Conservation (phyloP, 2,329 filamentous ascomycete species). For the Alternaria panax region DNA sequence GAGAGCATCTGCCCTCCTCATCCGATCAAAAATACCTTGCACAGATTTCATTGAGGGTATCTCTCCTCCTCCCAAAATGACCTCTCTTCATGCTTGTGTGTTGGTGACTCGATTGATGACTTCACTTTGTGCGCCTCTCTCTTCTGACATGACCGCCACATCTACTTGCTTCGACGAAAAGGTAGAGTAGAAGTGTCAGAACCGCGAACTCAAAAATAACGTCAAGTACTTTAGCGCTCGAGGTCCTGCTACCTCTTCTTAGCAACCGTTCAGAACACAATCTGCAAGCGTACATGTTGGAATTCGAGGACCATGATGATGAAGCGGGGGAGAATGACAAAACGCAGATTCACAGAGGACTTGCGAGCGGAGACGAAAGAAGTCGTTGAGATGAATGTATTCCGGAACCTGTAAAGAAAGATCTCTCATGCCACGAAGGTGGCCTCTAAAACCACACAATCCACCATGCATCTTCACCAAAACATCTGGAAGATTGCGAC, state of each 20-base stretch:
- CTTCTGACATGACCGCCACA: too few relatives aligned
- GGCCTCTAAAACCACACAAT: neutral
- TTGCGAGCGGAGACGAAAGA: neutral
- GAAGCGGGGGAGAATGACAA: neutral
- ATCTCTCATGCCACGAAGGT: neutral
- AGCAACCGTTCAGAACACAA: neutral
- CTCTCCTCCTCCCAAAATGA: too few relatives aligned
- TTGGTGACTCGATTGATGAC: too few relatives aligned
- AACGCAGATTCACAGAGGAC: neutral
- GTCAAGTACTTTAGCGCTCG: neutral
- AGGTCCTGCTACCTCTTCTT: neutral
- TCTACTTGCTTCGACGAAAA: too few relatives aligned
- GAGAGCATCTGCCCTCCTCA: too few relatives aligned
- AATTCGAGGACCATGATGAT: neutral
- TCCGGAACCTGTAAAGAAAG: neutral
- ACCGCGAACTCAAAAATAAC: too few relatives aligned
- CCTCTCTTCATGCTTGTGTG: too few relatives aligned
- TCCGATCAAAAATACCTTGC: too few relatives aligned
- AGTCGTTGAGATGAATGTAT: neutral
- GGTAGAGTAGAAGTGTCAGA: too few relatives aligned
- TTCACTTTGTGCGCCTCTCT: too few relatives aligned
- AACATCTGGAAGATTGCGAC: neutral
- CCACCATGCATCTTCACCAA: neutral
- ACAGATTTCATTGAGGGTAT: too few relatives aligned
- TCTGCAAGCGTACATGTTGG: neutral